These are phyloP conservation scores for Ceratocystis cubensis DNA, from an alignment of 2,329 filamentous ascomycete genomes.

Conservation along the genomic window DNA sequence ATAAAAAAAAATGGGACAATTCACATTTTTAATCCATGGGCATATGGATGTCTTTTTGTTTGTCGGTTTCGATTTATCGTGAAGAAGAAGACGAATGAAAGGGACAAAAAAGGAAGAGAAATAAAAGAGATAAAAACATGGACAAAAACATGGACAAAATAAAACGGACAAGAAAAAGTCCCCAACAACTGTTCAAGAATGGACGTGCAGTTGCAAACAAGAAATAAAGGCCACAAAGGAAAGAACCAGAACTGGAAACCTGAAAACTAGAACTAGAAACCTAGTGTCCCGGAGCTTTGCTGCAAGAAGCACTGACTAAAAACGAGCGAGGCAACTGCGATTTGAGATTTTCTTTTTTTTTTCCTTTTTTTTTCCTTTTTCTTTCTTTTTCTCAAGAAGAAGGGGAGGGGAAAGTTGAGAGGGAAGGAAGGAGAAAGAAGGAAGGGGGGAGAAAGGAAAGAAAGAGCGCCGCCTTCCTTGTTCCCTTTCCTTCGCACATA, in stretches of 20 bases:
- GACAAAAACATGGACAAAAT: background rate
- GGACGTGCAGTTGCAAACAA: background rate
- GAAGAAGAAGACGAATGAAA: background rate
- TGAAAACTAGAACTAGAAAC: no score
- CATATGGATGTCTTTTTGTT: background rate
- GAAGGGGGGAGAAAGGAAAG: background rate
- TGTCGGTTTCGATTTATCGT: background rate
- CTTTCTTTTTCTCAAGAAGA: no score
- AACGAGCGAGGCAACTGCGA: constrained; percentile 8
- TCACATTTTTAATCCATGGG: background rate
- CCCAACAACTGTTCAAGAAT: background rate
- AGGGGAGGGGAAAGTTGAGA: no score
- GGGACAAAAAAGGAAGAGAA: constrained; percentile 11
- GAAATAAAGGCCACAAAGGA: constrained; percentile 9
- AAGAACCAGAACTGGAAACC: constrained; percentile 6
- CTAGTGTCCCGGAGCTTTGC: background rate
- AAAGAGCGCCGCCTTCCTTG: background rate
- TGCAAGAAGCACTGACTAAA: constrained; percentile 9
- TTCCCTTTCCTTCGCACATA: background rate
- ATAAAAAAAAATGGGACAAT: background rate
- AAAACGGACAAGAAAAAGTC: background rate
- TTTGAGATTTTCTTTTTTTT: background rate
- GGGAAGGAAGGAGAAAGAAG: no score
- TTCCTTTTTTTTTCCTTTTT: background rate
- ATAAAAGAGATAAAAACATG: background rate